phyloP scores from a whole-genome alignment of 805 yeast genomes.

The Trichomonascus vanleenenianus region DNA sequence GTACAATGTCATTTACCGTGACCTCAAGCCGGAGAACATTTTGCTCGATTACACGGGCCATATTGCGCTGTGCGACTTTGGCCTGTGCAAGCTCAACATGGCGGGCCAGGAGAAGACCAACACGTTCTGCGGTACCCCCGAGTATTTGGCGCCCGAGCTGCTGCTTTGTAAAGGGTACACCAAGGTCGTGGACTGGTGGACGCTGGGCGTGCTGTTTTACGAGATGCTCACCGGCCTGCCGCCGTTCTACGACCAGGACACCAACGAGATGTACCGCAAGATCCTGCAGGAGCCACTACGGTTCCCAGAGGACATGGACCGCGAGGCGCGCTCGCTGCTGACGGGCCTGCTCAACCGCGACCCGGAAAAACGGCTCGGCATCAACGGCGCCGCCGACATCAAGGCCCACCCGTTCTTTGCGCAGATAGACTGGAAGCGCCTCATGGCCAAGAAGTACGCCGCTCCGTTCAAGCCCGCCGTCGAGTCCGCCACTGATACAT shows the following conservation, averaged over 20 bases:
- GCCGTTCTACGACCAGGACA: constrained; percentile 93
- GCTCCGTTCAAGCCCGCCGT: constrained; percentile 96
- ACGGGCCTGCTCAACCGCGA: constrained; percentile 73
- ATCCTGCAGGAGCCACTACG: constrained; percentile 81
- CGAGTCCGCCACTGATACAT: constrained; percentile 75
- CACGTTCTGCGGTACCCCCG: constrained; percentile 98
- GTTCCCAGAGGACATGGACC: constrained; percentile 83
- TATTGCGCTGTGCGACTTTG: constrained; percentile 95
- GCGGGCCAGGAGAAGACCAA: constrained; percentile 73
- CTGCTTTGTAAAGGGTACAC: constrained; percentile 90
- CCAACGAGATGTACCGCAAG: constrained; percentile 87
- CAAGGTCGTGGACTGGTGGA: constrained; percentile 98
- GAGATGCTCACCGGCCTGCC: constrained; percentile 98
- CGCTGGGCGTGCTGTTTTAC: constrained; percentile 84
- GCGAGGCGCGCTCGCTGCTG: constrained; percentile 76
- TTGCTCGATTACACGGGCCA: constrained; percentile 94
- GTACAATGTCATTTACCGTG: constrained; percentile 89
- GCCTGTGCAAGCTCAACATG: constrained; percentile 94
- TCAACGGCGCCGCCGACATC: constrained; percentile 76
- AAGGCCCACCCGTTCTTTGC: constrained; percentile 78
- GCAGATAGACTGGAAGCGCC: constrained; percentile 83
- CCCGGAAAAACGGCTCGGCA: constrained; percentile 70
- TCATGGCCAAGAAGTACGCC: constrained; percentile 76
- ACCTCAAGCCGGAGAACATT: constrained; percentile 93
- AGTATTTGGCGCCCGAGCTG: constrained; percentile 92